Evolutionary conservation across 495 filamentous ascomycete genomes (phyloP), one percentile per base, ranked within the genome.

Genomic region (Friedmanniomyces simplex): DNA sequence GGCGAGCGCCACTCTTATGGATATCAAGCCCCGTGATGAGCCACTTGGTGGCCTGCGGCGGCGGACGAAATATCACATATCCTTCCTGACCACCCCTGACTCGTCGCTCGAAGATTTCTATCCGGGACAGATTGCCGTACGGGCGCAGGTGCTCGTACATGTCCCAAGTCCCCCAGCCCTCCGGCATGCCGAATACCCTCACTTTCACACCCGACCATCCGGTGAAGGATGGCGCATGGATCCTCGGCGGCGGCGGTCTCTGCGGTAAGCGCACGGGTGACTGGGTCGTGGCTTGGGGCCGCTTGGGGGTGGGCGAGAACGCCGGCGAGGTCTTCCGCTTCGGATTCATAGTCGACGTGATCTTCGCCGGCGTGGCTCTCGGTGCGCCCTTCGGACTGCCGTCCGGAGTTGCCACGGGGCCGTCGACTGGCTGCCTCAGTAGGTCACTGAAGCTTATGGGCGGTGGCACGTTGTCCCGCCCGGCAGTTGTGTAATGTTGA

Each of bases 11-110:
- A n/a, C 20, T 10, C 49, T 52, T 20, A 5, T 52, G 18, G 30
- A 52, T 36, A 10, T 32, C 30, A 16, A 52, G n/a, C 10, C 49
- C 49, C 30, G 16, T 52, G 3, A 22, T 16, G 30, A 52, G 18
- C 49, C 49, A 52, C 18, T 52, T 26, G 6, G 49, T 36, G 11
- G 30, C 16, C 25, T 52, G 49, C 14, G 49, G 57, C 6, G 57
- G 47, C 36, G 57, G 57, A 13, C 57, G 32, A 48, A 69, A 67
- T 2, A 54, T 43, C n/a, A 68, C 61, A 28, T 36, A 58, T 12
- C 54, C 66, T 22, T 57, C 26, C n/a, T 20, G 18, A 20, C 28
- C 3, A 1, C 20, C 18, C n/a, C 14, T 30, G 18, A 21, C 1
- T 24, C 39, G 47, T 34, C 1, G 2, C 16, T 14, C 46, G 36